Percentiles rank a stretch among this genome's conserved stretches.
Conservation (phyloP, 2,329 filamentous ascomycete genomes). For the Pestalotiopsis sp. region DNA sequence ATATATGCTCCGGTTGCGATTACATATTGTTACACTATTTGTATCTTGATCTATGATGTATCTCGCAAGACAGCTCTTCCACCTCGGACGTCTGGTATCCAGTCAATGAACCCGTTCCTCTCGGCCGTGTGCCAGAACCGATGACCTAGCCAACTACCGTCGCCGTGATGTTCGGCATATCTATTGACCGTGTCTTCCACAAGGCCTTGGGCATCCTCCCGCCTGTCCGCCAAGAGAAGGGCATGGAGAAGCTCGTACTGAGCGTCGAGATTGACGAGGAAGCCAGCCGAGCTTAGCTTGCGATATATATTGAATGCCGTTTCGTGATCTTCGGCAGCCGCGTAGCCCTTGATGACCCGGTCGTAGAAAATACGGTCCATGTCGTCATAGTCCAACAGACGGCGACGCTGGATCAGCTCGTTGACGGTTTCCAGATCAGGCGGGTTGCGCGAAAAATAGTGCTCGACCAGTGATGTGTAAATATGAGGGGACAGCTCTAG, state of each 20-base stretch:
- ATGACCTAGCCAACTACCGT: constrained; percentile 24
- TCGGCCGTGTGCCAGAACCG: constrained; percentile 26
- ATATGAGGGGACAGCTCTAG: constrained; percentile 63
- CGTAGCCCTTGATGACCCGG: constrained; percentile 63
- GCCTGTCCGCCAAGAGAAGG: constrained; percentile 18
- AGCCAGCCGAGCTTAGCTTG: constrained; percentile 41
- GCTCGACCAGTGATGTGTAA: constrained; percentile 72
- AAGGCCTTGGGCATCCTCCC: constrained; percentile 22
- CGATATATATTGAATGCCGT: constrained; percentile 52
- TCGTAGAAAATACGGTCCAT: constrained; percentile 51
- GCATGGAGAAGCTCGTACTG: constrained; percentile 44
- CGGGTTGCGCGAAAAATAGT: constrained; percentile 62
- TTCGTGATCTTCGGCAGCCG: constrained; percentile 49
- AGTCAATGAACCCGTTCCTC: constrained; percentile 11
- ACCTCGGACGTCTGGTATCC: background rate
- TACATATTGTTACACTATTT: background rate
- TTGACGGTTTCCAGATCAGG: constrained; percentile 64
- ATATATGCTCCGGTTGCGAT: too few species aligned
- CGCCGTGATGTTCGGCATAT: constrained; percentile 17
- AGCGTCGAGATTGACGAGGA: constrained; percentile 43
- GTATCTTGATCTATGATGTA: background rate
- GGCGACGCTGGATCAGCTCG: constrained; percentile 54
- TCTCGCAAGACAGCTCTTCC: constrained; percentile 3
- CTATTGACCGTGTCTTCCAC: constrained; percentile 23
- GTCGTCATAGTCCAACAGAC: constrained; percentile 27